Percentiles rank a stretch among this genome's conserved stretches.
Conservation (phyloP, 495 filamentous ascomycete genomes). For the Aspergillus egyptiacus region DNA sequence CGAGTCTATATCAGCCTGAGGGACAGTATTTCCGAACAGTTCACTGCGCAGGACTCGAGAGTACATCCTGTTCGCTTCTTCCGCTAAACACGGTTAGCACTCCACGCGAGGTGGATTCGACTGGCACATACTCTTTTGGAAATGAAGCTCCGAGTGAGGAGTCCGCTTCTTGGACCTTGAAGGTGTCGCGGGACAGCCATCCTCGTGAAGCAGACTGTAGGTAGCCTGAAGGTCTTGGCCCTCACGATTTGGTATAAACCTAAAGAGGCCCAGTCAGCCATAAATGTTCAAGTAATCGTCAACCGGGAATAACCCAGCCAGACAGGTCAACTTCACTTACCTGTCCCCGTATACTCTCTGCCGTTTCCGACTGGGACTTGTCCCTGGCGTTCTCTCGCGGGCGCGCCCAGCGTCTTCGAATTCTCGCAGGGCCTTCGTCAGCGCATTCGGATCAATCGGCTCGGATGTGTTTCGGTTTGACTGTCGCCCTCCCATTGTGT, state of each 20-base stretch:
- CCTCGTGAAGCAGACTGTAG: constrained; percentile 83
- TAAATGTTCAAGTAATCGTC: background rate
- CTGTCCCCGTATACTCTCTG: constrained; percentile 81
- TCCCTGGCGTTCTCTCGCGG: constrained; percentile 63
- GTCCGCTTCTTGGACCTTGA: constrained; percentile 77
- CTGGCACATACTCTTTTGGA: constrained; percentile 72
- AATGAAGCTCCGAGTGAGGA: constrained; percentile 85
- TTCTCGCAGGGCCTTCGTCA: constrained; percentile 58
- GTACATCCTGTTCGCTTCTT: constrained; percentile 90
- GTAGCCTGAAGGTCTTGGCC: constrained; percentile 90
- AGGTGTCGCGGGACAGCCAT: constrained; percentile 86
- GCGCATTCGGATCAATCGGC: constrained; percentile 53
- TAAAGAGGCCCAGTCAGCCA: constrained; percentile 28
- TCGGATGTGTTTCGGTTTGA: constrained; percentile 42
- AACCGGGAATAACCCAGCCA: background rate
- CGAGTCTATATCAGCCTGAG: constrained; percentile 66
- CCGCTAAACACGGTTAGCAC: constrained; percentile 56
- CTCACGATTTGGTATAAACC: constrained; percentile 92
- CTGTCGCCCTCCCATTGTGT: constrained; percentile 24
- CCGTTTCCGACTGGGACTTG: constrained; percentile 79
- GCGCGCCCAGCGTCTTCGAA: constrained; percentile 56
- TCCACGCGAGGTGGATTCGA: background rate
- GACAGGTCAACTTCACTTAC: constrained; percentile 37
- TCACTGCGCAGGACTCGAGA: constrained; percentile 84
- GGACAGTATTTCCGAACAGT: constrained; percentile 82